A percentile compares a stretch with the other conserved stretches of the same genome.
These are phyloP conservation scores for Malus hybrid DNA, from an alignment of 331 rosid genomes.

Conservation along the genomic window DNA sequence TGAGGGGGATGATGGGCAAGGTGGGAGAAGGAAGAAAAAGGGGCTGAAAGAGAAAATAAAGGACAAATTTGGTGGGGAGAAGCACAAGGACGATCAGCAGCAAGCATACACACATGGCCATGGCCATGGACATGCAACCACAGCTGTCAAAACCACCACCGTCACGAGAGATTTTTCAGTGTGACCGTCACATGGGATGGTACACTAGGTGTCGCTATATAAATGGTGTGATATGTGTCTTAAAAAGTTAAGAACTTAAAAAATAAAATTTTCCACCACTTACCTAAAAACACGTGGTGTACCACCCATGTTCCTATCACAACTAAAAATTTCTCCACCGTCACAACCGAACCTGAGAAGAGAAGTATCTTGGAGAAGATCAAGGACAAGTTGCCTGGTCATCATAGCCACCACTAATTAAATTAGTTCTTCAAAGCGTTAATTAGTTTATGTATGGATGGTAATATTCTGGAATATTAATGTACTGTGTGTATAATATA, in stretches of 20 bases:
- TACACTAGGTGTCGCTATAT: too few relatives aligned
- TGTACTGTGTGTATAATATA: too few relatives aligned
- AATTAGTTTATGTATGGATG: neutral
- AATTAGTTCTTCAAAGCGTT: neutral
- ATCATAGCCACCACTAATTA: conserved; percentile 16
- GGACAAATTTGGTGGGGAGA: conserved; percentile 48
- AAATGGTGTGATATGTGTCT: too few relatives aligned
- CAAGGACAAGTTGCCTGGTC: conserved; percentile 74
- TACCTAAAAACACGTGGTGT: too few relatives aligned
- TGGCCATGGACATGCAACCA: neutral
- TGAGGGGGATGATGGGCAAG: conserved; percentile 64
- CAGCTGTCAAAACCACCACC: neutral
- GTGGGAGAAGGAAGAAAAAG: conserved; percentile 68
- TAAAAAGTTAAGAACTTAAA: too few relatives aligned
- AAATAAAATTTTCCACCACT: too few relatives aligned
- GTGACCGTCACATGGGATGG: too few relatives aligned
- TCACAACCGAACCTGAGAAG: conserved; percentile 35
- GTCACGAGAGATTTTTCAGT: neutral
- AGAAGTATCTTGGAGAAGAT: conserved; percentile 65
- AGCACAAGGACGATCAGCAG: conserved; percentile 19
- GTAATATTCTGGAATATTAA: too few relatives aligned
- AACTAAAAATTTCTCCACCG: neutral
- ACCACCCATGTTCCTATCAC: too few relatives aligned
- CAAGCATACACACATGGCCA: neutral
- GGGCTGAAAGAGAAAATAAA: conserved; percentile 59